A percentile compares a stretch with the other conserved stretches of the same genome.
phyloP scores from a whole-genome alignment of 2,329 filamentous ascomycete species.

The Fusarium sarcochroum region DNA sequence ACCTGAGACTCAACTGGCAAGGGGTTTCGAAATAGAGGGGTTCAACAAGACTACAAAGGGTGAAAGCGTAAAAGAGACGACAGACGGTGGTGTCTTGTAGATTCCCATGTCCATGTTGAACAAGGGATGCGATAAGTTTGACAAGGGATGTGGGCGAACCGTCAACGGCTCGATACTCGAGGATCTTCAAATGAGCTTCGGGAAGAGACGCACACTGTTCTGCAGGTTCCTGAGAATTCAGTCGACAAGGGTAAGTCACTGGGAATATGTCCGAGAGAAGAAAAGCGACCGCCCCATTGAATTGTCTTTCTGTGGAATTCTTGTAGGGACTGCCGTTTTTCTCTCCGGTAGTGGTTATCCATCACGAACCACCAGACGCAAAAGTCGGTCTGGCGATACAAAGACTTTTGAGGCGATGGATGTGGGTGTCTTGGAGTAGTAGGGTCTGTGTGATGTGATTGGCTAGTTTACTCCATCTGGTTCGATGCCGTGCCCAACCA shows the following conservation, averaged over 20 bases:
- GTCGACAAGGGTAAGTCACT: conserved; percentile 7
- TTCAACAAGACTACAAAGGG: conserved; percentile 33
- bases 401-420: conserved; percentile 33
- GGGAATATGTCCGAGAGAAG: conserved; percentile 29
- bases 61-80: conserved; percentile 25
- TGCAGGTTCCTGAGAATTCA: conserved; percentile 17
- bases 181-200: conserved; percentile 17
- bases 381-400: conserved; percentile 46
- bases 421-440: conserved; percentile 38
- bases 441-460: conserved; percentile 40
- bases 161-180: conserved; percentile 1
- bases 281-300: conserved; percentile 6
- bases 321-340: conserved; percentile 3
- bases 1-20: conserved; percentile 46
- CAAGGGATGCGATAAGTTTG: conserved; percentile 20
- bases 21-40: conserved; percentile 29
- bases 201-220: conserved; percentile 19
- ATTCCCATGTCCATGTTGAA: conserved; percentile 39
- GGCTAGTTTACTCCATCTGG: conserved; percentile 30
- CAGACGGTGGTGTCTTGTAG: conserved; percentile 40
- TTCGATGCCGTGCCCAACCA: conserved; percentile 39
- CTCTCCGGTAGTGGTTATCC: conserved; percentile 21
- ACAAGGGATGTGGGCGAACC: neutral
- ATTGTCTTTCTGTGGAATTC: conserved; percentile 1
- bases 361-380: conserved; percentile 25